These are phyloP conservation scores for Suillus weaverae DNA, from an alignment of 768 basidiomycete genomes.

Conservation along the genomic window DNA sequence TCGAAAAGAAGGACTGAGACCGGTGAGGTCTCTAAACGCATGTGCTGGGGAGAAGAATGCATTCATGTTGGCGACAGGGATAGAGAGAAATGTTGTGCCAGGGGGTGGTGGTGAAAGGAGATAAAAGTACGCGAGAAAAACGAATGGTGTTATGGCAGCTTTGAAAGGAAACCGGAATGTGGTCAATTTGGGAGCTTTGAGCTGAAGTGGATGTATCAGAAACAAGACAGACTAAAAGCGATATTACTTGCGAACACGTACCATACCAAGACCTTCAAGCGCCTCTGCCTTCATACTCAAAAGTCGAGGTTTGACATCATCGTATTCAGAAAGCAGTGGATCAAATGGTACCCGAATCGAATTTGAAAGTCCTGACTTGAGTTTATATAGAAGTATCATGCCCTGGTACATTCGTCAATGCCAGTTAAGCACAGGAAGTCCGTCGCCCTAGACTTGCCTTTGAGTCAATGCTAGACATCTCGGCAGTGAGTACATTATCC, in stretches of 20 bases:
- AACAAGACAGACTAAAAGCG: background rate
- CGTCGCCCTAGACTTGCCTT: conserved; percentile 41
- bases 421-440: background rate
- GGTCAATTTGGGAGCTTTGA: background rate
- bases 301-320: conserved; percentile 79
- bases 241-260: conserved; percentile 30
- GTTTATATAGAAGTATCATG: conserved; percentile 67
- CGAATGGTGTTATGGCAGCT: conserved; percentile 23
- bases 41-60: conserved; percentile 23
- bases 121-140: conserved; percentile 24
- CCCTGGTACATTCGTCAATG: conserved; percentile 40
- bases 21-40: conserved; percentile 13
- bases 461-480: conserved; percentile 69
- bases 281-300: conserved; percentile 79
- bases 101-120: conserved; percentile 16
- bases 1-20: conserved; percentile 16
- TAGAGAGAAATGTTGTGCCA: conserved; percentile 3
- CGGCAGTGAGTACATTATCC: conserved; percentile 53
- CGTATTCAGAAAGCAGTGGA: conserved; percentile 71
- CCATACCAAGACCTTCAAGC: conserved; percentile 70
- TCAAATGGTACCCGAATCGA: conserved; percentile 59
- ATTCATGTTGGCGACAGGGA: conserved; percentile 17
- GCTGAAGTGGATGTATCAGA: conserved; percentile 20
- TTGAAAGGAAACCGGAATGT: conserved; percentile 52
- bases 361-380: conserved; percentile 45